Conservation (phyloP, 1,139 yeast species). For the Hemisphaericaspora xylofermentans region DNA sequence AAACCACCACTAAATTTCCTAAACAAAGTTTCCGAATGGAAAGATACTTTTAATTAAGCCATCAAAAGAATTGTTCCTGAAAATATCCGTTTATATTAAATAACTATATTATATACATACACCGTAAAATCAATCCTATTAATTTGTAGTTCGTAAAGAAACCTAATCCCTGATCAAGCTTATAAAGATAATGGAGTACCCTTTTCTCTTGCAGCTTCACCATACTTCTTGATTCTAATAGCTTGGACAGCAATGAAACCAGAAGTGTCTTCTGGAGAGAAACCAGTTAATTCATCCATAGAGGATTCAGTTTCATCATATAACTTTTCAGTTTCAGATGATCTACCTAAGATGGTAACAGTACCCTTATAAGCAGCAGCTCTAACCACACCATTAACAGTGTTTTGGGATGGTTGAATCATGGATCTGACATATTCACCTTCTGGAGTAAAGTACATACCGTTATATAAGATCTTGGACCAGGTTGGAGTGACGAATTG, state of each 20-base stretch:
- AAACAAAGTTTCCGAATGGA: constrained; percentile 21
- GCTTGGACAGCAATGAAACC: constrained; percentile 98
- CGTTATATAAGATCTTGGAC: constrained; percentile 90
- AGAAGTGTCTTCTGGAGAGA: constrained; percentile 93
- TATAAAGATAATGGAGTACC: constrained; percentile 49
- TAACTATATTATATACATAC: constrained; percentile 1
- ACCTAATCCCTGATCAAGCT: constrained; percentile 11
- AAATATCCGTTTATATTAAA: neutral
- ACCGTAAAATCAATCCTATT: neutral
- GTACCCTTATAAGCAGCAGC: constrained; percentile 91
- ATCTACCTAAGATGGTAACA: constrained; percentile 84
- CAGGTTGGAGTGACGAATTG: constrained; percentile 91
- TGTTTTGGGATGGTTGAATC: constrained; percentile 90
- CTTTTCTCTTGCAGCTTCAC: constrained; percentile 87
- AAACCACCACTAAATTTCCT: constrained; percentile 20
- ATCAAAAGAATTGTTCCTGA: neutral
- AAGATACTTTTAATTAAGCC: constrained; percentile 5
- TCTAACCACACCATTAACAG: constrained; percentile 96
- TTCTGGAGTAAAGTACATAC: constrained; percentile 97
- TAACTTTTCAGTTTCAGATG: constrained; percentile 89
- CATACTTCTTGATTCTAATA: constrained; percentile 96
- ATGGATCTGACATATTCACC: constrained; percentile 92
- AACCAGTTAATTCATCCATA: constrained; percentile 98
- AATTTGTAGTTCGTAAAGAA: neutral
- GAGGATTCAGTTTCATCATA: constrained; percentile 98